phyloP scores from a whole-genome alignment of 345 rosid genomes.

The Eucalyptus marginata region DNA sequence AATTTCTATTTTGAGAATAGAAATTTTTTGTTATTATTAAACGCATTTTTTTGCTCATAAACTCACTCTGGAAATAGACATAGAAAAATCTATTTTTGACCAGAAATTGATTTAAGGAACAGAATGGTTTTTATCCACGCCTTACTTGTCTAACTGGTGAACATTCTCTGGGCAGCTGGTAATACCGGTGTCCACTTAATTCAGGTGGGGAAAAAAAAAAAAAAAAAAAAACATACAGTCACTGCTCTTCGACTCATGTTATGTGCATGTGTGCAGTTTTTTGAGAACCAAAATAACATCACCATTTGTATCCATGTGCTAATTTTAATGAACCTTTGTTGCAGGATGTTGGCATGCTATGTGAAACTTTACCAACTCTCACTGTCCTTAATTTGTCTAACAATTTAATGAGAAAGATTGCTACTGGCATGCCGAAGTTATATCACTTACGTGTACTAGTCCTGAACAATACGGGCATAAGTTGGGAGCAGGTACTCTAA shows the following conservation, averaged over 20 bases:
- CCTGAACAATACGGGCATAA: conserved; percentile 54
- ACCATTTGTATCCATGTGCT: neutral
- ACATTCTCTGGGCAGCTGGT: neutral
- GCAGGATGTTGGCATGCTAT: conserved; percentile 64
- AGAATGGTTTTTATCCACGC: fast-evolving
- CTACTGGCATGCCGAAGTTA: conserved; percentile 33
- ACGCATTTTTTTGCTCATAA: too few relatives aligned
- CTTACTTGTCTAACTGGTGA: neutral
- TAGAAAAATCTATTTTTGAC: too few relatives aligned
- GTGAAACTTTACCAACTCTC: conserved; percentile 62
- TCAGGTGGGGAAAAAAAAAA: neutral
- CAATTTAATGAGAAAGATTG: conserved; percentile 42
- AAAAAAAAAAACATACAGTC: neutral
- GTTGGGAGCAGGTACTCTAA: conserved; percentile 59
- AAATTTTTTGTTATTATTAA: too few relatives aligned
- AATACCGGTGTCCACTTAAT: neutral
- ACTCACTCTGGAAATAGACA: too few relatives aligned
- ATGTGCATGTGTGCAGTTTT: neutral
- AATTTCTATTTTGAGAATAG: fast-evolving
- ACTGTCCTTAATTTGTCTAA: conserved; percentile 52
- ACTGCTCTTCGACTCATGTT: neutral
- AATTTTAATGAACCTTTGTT: neutral
- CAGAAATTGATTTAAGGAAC: too few relatives aligned
- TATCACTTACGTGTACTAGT: conserved; percentile 57
- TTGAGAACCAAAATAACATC: neutral